Conservation (phyloP, 129 eudicot species). For the Arctium lappa region DNA sequence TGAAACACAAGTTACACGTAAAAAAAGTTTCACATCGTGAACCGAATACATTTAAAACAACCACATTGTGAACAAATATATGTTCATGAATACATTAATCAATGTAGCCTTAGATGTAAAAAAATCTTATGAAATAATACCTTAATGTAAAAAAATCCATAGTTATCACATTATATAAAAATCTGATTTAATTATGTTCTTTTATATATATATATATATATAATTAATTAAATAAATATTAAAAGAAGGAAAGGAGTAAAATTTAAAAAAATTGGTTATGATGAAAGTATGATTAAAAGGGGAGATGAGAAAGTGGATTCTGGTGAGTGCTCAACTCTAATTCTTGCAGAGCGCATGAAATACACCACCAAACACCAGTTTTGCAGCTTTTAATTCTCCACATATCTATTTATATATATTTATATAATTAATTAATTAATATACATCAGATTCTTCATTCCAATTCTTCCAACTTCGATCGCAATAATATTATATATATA, state of each 20-base stretch:
- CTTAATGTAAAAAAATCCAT: too few relatives aligned
- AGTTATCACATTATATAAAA: too few relatives aligned
- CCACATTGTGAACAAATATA: too few relatives aligned
- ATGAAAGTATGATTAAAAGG: conserved; percentile 37
- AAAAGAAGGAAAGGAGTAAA: background rate
- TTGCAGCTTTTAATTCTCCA: conserved; percentile 29
- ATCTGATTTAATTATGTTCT: too few relatives aligned
- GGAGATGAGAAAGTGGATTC: conserved; percentile 37
- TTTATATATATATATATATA: background rate
- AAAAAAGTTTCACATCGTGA: too few relatives aligned
- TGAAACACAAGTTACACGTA: too few relatives aligned
- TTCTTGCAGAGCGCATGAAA: conserved; percentile 37
- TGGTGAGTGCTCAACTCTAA: conserved; percentile 35
- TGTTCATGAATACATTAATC: too few relatives aligned
- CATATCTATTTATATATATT: background rate
- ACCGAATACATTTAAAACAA: too few relatives aligned
- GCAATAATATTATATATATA: background rate
- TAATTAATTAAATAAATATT: too few relatives aligned
- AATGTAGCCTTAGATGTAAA: too few relatives aligned
- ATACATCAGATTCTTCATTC: conserved; percentile 18
- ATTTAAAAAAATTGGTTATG: conserved; percentile 10
- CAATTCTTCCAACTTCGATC: conserved; percentile 18
- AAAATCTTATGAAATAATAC: too few relatives aligned
- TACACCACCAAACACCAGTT: conserved; percentile 17
- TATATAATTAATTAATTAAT: background rate